These are phyloP conservation scores for Gonium pectorale DNA, from an alignment of 139 green algal genomes.

Conservation along the genomic window DNA sequence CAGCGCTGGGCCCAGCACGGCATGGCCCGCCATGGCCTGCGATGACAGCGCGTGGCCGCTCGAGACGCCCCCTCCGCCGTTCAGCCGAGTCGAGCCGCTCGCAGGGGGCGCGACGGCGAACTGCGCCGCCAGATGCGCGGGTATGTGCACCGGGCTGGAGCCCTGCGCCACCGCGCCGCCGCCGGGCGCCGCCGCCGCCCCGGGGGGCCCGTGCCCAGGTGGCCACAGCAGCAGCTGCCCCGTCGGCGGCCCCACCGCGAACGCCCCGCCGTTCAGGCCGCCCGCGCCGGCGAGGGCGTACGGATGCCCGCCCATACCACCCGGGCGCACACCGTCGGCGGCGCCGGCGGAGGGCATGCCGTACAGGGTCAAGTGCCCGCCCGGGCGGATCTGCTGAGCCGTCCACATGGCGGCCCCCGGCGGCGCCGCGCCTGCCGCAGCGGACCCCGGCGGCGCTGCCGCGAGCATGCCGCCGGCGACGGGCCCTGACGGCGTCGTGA, in stretches of 20 bases:
- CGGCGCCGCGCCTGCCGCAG: background rate
- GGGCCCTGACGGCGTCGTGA: background rate
- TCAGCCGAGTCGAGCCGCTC: background rate
- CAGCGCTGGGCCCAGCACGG: background rate
- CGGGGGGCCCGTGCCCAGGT: background rate
- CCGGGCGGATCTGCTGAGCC: too few relatives aligned
- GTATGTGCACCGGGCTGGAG: background rate
- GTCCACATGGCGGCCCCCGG: background rate
- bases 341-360: background rate
- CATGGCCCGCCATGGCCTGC: background rate
- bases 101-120: background rate
- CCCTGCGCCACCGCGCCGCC: background rate
- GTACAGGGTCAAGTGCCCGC: background rate
- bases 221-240: conserved; percentile 6
- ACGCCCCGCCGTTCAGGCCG: background rate
- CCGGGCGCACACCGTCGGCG: background rate
- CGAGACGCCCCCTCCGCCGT: background rate
- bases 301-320: background rate
- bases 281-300: background rate
- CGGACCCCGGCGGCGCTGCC: background rate
- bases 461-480: background rate
- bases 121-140: background rate
- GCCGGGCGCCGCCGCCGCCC: background rate
- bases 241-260: background rate
- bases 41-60: background rate